Evolutionary conservation across 495 filamentous ascomycete genomes (phyloP), one percentile per base, ranked within the genome.

Genomic region (Penicillium canescens): DNA sequence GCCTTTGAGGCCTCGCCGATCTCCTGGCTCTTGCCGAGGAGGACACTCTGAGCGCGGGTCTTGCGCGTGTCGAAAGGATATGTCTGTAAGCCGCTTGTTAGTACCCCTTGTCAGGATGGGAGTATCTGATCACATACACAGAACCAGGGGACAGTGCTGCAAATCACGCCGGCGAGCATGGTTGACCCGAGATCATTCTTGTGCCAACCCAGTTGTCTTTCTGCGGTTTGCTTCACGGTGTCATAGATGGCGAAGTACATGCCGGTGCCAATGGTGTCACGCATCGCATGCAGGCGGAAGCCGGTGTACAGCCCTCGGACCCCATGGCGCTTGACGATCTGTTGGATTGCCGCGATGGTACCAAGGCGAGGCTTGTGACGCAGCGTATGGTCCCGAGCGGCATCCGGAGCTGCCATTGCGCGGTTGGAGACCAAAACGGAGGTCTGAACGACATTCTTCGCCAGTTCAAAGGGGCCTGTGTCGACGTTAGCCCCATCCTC

Each of bases 181-280:
- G 75, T 71, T 6, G 67, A 67, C 7, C 73, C 75, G 14, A 78
- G 69, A 0, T 71, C 72, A 24, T 67, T 71, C 28, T 68, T 70
- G 33, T 71, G 66, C 3, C 60, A 61, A 4, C 75, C 73, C 24
- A 74, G 57, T 49, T 74, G 68, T 36, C 71, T 91, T 28, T 86
- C 85, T 37, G 92, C 82, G 38, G 94, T 63, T 68, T 96, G 89
- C 70, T 97, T 96, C 51, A 85, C 84, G 56, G 86, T 90, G 65
- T 97, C 92, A 65, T 97, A 97, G 55, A 91, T 89, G 51, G 86
- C 85, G 63, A 97, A 97, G 67, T 96, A 97, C 49, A 96, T 86
- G 3, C 81, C 90, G 3, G 92, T 94, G 21, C 92, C 92, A 42
- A 96, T 78, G 0, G 90, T 94, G 65, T 97, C 92, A 42, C 92